Evolutionary conservation across 2,329 filamentous ascomycete species (phyloP).

Genomic region (Herpomyces periplanetae): DNA sequence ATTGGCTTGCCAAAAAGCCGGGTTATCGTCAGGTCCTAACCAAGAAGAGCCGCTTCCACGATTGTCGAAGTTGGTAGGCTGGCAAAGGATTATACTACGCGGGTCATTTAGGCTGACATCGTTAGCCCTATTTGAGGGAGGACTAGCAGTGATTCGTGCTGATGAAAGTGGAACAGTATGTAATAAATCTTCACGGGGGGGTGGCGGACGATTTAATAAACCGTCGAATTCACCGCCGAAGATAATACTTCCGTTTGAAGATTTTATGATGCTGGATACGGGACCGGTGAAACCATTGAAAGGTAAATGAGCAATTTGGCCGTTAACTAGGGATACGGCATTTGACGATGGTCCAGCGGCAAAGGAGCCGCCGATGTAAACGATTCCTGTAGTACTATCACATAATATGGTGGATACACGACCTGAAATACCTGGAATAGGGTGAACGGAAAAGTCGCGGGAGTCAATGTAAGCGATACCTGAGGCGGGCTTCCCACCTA

Average conservation of each 20-base stretch:
- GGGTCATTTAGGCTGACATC: constrained; percentile 41
- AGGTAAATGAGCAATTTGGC: constrained; percentile 35
- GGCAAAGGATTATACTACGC: constrained; percentile 45
- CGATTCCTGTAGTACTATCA: constrained; percentile 30
- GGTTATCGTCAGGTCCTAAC: constrained; percentile 30
- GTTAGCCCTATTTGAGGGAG: constrained; percentile 18
- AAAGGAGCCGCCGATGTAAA: constrained; percentile 60
- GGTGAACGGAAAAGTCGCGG: constrained; percentile 22
- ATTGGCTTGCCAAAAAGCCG: constrained; percentile 44
- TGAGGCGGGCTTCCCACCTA: constrained; percentile 31
- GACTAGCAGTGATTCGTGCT: constrained; percentile 27
- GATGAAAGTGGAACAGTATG: constrained; percentile 51
- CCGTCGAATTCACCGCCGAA: constrained; percentile 74
- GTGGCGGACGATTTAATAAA: constrained; percentile 21
- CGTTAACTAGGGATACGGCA: constrained; percentile 37
- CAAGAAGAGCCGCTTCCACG: constrained; percentile 48
- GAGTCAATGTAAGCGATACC: constrained; percentile 50
- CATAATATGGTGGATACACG: constrained; percentile 48
- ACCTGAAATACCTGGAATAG: constrained; percentile 43
- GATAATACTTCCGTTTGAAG: constrained; percentile 41
- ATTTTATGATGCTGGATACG: constrained; percentile 45
- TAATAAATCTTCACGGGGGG: constrained; percentile 20
- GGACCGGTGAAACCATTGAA: constrained; percentile 86
- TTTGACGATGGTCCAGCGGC: constrained; percentile 44
- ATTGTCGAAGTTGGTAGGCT: constrained; percentile 21